Percentiles rank a stretch among this genome's conserved stretches.
phyloP scores from a whole-genome alignment of 768 basidiomycete genomes.

The Tylopilus felleus region DNA sequence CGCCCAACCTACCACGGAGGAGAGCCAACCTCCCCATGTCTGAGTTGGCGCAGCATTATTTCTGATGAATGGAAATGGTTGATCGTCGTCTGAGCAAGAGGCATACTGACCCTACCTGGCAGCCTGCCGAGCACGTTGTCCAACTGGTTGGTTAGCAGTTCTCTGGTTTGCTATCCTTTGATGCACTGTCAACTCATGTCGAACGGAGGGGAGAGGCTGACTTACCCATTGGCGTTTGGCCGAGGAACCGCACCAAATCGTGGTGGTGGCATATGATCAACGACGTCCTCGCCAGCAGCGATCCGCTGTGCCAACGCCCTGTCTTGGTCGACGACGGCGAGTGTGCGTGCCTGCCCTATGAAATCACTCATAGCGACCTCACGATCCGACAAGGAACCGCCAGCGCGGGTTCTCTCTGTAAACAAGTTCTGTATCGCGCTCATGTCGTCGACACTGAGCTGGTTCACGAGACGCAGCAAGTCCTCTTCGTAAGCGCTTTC shows the following conservation, averaged over 20 bases:
- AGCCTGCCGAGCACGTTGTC: not conserved
- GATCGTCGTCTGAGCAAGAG: not conserved
- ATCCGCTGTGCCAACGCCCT: conserved; percentile 19
- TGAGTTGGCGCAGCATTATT: not conserved
- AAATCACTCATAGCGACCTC: conserved; percentile 25
- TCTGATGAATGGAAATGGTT: conserved; percentile 1
- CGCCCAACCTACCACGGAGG: conserved; percentile 3
- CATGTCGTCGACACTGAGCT: not conserved
- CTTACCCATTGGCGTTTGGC: not conserved
- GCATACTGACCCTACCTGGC: conserved; percentile 6
- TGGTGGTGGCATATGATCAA: not conserved
- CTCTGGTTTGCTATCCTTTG: conserved; percentile 4
- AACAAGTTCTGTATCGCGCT: not conserved
- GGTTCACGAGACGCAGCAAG: not conserved
- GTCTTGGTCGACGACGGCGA: conserved; percentile 20
- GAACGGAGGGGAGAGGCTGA: not conserved
- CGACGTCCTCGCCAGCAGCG: conserved; percentile 7
- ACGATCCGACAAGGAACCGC: conserved; percentile 16
- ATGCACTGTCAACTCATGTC: not conserved
- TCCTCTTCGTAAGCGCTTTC: not conserved
- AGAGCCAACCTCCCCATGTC: conserved; percentile 20
- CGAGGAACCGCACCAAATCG: not conserved
- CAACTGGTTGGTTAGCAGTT: not conserved
- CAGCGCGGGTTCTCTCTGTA: not conserved
- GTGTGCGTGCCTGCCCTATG: conserved; percentile 19